phyloP scores from a whole-genome alignment of 768 basidiomycete genomes.

The Lactarius indigo region DNA sequence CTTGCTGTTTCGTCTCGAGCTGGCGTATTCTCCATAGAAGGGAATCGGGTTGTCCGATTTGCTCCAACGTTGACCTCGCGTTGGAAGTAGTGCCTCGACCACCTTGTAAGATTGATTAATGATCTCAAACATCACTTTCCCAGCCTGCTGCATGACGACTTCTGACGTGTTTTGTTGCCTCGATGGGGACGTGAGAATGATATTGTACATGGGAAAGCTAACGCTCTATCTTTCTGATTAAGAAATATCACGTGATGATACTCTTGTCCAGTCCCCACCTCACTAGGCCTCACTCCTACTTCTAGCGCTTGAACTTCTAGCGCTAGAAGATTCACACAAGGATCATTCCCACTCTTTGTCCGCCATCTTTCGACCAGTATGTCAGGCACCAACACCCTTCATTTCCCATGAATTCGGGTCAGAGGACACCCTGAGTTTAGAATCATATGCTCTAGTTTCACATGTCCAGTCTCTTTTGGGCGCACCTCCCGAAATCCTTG shows the following conservation, averaged over 20 bases:
- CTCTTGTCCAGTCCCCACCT: too few relatives aligned
- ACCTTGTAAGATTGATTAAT: background rate
- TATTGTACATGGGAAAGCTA: background rate
- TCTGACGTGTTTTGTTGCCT: background rate
- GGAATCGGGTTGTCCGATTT: background rate
- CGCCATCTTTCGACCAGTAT: slow-evolving; percentile 8
- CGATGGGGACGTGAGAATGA: background rate
- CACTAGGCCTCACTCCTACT: background rate
- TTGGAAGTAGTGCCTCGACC: background rate
- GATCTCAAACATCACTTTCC: background rate
- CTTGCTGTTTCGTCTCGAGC: background rate
- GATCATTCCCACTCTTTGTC: slow-evolving; percentile 14
- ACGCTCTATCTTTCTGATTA: background rate
- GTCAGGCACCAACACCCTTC: slow-evolving; percentile 17
- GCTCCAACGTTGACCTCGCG: background rate
- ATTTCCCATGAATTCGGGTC: slow-evolving; percentile 10
- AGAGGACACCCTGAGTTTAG: background rate
- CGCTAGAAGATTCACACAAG: slow-evolving; percentile 4
- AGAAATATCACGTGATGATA: slow-evolving; percentile 13
- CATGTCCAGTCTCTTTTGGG: background rate
- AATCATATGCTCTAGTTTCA: slow-evolving; percentile 3
- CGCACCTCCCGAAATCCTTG: background rate
- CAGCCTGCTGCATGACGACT: background rate
- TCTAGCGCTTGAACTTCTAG: background rate
- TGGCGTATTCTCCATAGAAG: background rate